Percentiles rank a stretch among this genome's conserved stretches.
Evolutionary conservation across 148 eudicot genomes (phyloP).

Genomic region (Talinum fruticosum): DNA sequence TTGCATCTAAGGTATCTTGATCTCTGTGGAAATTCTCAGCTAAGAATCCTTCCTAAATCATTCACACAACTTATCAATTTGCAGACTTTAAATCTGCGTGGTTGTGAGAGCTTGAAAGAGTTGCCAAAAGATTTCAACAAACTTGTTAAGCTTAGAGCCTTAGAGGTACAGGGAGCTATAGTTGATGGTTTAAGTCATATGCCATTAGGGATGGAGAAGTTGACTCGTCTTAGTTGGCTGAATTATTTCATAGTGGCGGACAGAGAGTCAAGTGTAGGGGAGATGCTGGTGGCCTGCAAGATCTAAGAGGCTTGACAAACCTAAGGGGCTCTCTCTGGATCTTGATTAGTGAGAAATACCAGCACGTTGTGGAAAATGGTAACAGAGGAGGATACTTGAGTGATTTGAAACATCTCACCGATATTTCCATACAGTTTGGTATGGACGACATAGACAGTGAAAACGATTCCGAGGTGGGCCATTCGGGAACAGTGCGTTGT

Average conservation of each 20-base stretch:
- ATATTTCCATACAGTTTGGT: not conserved
- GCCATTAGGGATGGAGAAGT: conserved; percentile 24
- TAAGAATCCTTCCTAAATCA: conserved; percentile 15
- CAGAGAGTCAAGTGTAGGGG: not conserved
- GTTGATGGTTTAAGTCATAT: not conserved
- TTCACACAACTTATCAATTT: conserved; percentile 24
- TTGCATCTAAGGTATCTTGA: conserved; percentile 29
- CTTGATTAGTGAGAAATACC: not conserved
- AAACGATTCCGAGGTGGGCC: too few relatives aligned
- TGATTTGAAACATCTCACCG: not conserved
- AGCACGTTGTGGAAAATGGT: not conserved
- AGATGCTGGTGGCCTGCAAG: conserved; percentile 5
- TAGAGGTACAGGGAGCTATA: not conserved
- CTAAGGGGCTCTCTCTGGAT: conserved; percentile 6
- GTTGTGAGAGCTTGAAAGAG: not conserved
- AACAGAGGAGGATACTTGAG: not conserved
- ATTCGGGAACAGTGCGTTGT: not conserved
- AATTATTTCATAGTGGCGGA: not conserved
- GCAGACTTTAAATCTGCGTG: not conserved
- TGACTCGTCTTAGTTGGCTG: conserved; percentile 14
- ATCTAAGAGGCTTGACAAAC: not conserved
- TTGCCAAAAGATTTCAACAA: conserved; percentile 25
- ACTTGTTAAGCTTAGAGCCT: conserved; percentile 15
- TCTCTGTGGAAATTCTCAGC: not conserved
- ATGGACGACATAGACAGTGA: not conserved